phyloP scores from a whole-genome alignment of 106 monocot genomes.

The Dendrobium officinale region DNA sequence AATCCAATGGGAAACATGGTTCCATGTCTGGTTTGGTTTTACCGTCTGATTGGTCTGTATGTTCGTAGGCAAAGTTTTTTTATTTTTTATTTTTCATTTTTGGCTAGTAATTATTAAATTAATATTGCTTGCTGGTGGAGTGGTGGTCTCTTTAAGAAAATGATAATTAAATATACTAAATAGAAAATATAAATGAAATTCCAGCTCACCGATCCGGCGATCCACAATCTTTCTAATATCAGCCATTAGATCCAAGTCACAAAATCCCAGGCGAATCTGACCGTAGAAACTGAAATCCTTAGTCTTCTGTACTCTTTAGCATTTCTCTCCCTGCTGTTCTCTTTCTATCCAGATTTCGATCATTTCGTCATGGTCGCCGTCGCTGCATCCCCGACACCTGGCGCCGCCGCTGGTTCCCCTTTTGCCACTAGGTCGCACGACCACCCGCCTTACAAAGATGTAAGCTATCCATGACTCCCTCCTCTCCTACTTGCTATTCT shows the following conservation, averaged over 20 bases:
- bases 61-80: no score
- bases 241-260: not conserved
- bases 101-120: no score
- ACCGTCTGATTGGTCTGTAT: no score
- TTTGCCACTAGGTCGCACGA: not conserved
- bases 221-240: not conserved
- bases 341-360: not conserved
- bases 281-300: not conserved
- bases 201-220: not conserved
- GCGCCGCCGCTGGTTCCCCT: constrained; percentile 2
- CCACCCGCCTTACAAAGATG: constrained; percentile 27
- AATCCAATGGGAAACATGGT: no score
- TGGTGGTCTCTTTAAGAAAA: no score
- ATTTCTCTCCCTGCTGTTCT: not conserved
- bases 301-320: not conserved
- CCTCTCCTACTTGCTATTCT: not conserved
- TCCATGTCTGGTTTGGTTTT: no score
- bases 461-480: not conserved
- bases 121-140: no score
- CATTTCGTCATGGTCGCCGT: not conserved
- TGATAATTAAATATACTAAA: no score
- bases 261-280: not conserved
- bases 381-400: constrained; percentile 2
- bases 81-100: no score
- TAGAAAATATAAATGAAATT: not conserved